Base-by-base conservation (phyloP, 306 rosid genomes). In the Luffa acutangula region DNA sequence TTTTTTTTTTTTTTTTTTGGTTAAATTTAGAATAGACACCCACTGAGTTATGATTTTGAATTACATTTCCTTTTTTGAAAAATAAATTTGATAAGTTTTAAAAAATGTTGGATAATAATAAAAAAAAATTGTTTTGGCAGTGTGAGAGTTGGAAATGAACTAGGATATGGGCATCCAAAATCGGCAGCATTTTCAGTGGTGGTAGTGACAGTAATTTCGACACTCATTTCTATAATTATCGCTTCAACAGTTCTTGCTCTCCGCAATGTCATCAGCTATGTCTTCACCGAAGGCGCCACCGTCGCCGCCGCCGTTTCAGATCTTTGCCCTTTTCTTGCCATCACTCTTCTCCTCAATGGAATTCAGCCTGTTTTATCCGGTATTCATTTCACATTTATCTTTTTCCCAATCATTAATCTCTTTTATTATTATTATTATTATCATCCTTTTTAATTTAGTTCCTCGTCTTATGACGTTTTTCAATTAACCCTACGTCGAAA, bases 231-330 rank as follows among this genome's bases (percentile, higher is more conserved):
- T 5, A 77, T 86, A 4, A 78, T 89, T 2, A 81, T 85, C 15
- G 93, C 92, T 5, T 0, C 85, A 2, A 56, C 4, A 1, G 87
- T 93, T 18, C 85, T 93, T 54, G 70, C 64, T 9, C 21, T 87
- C 2, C 82, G 94, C 1, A 84, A 93, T 62, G 86, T 84, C 5
- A 84, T 93, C 2, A 93, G 97, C 84, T 91, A 93, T 60, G 87
- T 81, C 37, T 93, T 93, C 87, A 93, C 94, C 0, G 91, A 73
- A 0, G 97, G 97, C 14, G 93, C 87, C 81, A 70, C n/a, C 0
- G 97, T 93, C 4, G 90, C 97, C 3, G 90, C 91, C 52, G 98
- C 96, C 0, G 98, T 94, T 34, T 94, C 98, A 0, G 97, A 90
- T 83, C 96, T 94, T 20, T 82, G 91, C 37, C 93, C 96, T 1